Conservation (phyloP, 495 filamentous ascomycete genomes). For the Penicillium bovifimosum region DNA sequence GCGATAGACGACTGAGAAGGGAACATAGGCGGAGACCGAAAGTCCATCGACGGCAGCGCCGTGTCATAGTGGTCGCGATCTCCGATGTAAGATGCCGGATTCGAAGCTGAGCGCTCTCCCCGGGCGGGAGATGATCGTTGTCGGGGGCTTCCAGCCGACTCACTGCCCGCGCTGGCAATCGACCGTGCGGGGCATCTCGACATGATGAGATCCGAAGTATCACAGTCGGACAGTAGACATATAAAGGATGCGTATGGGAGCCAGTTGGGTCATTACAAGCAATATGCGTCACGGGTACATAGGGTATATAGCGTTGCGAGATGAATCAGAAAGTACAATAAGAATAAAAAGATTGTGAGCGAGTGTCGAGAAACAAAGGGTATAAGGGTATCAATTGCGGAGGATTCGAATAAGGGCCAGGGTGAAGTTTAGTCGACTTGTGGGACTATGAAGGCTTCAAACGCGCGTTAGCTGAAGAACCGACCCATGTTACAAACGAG, state of each 20-base stretch:
- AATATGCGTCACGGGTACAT: conserved; percentile 15
- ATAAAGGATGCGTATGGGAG: not conserved
- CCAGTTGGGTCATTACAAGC: conserved; percentile 17
- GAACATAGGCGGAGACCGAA: conserved; percentile 7
- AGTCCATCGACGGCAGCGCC: conserved; percentile 24
- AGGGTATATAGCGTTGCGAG: conserved; percentile 18
- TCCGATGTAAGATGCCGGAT: conserved; percentile 11
- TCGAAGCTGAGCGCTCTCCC: conserved; percentile 16
- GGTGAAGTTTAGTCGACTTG: conserved; percentile 19
- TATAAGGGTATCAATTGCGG: conserved; percentile 7
- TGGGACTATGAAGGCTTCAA: conserved; percentile 15
- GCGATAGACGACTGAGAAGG: conserved; percentile 14
- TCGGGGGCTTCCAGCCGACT: conserved; percentile 11
- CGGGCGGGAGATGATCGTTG: conserved; percentile 14
- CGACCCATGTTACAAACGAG: conserved; percentile 10
- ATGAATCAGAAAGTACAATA: not conserved
- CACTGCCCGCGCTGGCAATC: conserved; percentile 22
- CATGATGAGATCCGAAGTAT: conserved; percentile 8
- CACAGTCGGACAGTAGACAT: not conserved
- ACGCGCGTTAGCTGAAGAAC: conserved; percentile 13
- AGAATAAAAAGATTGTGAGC: not conserved
- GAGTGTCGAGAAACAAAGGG: conserved; percentile 17
- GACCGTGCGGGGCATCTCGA: conserved; percentile 13
- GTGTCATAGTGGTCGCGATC: conserved; percentile 27
- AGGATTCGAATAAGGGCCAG: conserved; percentile 13